phyloP scores from a whole-genome alignment of 441 rosid genomes.

The Euphorbia schlechtendalii region DNA sequence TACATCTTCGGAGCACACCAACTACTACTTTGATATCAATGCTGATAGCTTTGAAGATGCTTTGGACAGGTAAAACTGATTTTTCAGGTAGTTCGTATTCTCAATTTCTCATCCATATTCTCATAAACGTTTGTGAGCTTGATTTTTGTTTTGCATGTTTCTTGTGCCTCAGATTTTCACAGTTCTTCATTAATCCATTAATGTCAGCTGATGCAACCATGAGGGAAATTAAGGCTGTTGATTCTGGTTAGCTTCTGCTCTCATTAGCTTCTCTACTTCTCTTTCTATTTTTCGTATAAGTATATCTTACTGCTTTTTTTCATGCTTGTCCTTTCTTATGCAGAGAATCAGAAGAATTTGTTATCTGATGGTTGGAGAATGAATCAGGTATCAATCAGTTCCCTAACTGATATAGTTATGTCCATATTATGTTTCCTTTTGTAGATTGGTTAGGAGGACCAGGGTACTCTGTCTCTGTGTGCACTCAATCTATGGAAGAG shows the following conservation, averaged over 20 bases:
- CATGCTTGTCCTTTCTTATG: neutral
- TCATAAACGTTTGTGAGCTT: conserved; percentile 7
- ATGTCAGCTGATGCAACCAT: conserved; percentile 90
- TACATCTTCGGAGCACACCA: conserved; percentile 62
- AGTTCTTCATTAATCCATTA: conserved; percentile 83
- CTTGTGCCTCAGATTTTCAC: conserved; percentile 57
- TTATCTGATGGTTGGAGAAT: conserved; percentile 83
- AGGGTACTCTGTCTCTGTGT: neutral
- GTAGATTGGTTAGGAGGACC: neutral
- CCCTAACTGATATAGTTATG: neutral
- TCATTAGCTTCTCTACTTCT: conserved; percentile 1
- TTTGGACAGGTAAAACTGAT: conserved; percentile 57
- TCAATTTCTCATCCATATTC: neutral
- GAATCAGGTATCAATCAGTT: conserved; percentile 48
- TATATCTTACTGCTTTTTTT: neutral
- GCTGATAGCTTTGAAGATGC: conserved; percentile 75
- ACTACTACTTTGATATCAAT: conserved; percentile 66
- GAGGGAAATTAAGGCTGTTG: conserved; percentile 89
- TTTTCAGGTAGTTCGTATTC: conserved; percentile 11
- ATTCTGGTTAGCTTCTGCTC: conserved; percentile 55
- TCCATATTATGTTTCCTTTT: neutral
- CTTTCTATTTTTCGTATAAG: neutral
- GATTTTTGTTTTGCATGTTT: conserved; percentile 22
- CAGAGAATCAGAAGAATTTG: conserved; percentile 90
- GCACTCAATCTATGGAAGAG: neutral